A percentile compares a stretch with the other conserved stretches of the same genome.
Conservation (phyloP, 75 land plant genomes). For the Larix kaempferi region DNA sequence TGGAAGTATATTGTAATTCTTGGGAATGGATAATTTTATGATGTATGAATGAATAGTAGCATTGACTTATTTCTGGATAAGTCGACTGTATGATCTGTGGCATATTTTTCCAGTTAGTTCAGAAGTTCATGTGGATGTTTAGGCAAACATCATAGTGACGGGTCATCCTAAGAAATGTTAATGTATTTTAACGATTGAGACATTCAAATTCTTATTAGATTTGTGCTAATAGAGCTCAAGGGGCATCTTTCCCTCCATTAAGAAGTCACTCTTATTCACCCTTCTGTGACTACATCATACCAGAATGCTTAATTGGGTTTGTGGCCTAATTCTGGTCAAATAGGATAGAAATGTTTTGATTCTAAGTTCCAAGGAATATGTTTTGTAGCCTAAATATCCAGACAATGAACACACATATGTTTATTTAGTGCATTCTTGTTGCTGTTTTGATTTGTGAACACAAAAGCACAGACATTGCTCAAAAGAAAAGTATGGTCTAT, state of each 20-base stretch:
- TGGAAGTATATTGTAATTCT: neutral
- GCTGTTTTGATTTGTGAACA: neutral
- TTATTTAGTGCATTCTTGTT: neutral
- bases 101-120: neutral
- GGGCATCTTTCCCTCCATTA: too few relatives aligned
- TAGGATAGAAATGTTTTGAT: too few relatives aligned
- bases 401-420: neutral
- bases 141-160: neutral
- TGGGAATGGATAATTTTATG: neutral
- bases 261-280: too few relatives aligned
- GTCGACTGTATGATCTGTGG: neutral
- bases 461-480: neutral
- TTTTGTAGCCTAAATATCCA: neutral
- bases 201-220: neutral
- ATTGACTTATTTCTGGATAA: constrained; percentile 4
- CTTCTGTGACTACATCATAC: too few relatives aligned
- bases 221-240: neutral
- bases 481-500: neutral
- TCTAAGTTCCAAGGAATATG: too few relatives aligned
- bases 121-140: neutral
- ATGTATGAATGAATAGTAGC: neutral
- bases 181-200: neutral
- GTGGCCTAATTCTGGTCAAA: too few relatives aligned
- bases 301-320: too few relatives aligned
- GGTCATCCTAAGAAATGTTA: neutral